phyloP scores from a whole-genome alignment of 2,329 filamentous ascomycete genomes.

The Aureobasidium sp. region DNA sequence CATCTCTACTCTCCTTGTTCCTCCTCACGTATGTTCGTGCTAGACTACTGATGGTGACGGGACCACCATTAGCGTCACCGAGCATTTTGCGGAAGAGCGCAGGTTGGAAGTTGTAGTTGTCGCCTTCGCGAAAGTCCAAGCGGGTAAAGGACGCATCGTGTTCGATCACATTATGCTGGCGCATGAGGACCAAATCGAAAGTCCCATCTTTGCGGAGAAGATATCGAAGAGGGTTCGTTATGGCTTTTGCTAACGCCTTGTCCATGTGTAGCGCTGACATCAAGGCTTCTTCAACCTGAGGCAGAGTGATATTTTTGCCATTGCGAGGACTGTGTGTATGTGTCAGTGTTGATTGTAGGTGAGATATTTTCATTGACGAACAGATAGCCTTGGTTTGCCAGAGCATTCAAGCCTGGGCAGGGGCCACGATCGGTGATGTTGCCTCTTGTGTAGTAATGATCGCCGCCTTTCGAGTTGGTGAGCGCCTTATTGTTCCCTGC shows the following conservation, averaged over 20 bases:
- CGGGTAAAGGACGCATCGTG: slow-evolving; percentile 32
- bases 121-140: slow-evolving; percentile 29
- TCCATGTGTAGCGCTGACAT: neutral
- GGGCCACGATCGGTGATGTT: slow-evolving; percentile 24
- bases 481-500: slow-evolving; percentile 5
- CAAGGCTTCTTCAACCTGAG: slow-evolving; percentile 27
- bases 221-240: slow-evolving; percentile 22
- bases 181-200: slow-evolving; percentile 28
- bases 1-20: slow-evolving; percentile 24
- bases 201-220: slow-evolving; percentile 25
- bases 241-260: slow-evolving; percentile 22
- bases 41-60: slow-evolving; percentile 25
- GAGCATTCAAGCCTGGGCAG: slow-evolving; percentile 27
- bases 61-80: slow-evolving; percentile 27
- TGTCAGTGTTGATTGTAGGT: too few relatives aligned
- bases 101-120: slow-evolving; percentile 31
- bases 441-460: slow-evolving; percentile 9
- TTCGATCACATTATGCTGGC: slow-evolving; percentile 31
- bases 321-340: slow-evolving; percentile 25
- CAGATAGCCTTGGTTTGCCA: slow-evolving; percentile 31
- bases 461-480: slow-evolving; percentile 20
- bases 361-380: slow-evolving; percentile 17
- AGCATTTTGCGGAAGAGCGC: slow-evolving; percentile 28
- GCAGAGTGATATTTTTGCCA: slow-evolving; percentile 28
- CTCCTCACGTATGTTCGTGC: slow-evolving; percentile 27